Conservation (phyloP, 352 stramenopile genomes). For the Globisporangium alternatum region DNA sequence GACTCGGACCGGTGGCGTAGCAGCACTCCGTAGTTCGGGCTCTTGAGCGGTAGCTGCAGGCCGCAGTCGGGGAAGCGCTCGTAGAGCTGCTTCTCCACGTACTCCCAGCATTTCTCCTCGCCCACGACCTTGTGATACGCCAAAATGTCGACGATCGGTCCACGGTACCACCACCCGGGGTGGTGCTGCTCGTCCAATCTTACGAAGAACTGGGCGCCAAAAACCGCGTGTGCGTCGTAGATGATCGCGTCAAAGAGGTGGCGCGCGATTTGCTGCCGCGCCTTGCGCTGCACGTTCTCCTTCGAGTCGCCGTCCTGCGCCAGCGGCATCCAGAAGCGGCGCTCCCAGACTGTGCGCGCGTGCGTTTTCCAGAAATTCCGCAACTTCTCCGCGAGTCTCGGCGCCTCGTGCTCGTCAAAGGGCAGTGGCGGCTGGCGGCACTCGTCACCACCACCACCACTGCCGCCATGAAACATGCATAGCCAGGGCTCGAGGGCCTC, state of each 20-base stretch:
- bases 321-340: constrained; percentile 45
- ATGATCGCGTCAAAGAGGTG: constrained; percentile 35
- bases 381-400: constrained; percentile 23
- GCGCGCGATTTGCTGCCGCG: constrained; percentile 35
- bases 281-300: constrained; percentile 23
- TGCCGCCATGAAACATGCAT: constrained; percentile 18
- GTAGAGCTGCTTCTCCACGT: constrained; percentile 29
- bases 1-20: constrained; percentile 6
- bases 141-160: constrained; percentile 32
- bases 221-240: constrained; percentile 20
- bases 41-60: constrained; percentile 30
- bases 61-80: constrained; percentile 48
- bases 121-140: constrained; percentile 26
- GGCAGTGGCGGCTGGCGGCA: constrained; percentile 22
- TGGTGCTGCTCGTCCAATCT: constrained; percentile 37
- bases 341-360: constrained; percentile 45
- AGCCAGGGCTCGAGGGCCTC: constrained; percentile 38
- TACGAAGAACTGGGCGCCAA: constrained; percentile 47
- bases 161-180: constrained; percentile 55
- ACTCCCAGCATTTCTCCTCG: constrained; percentile 29
- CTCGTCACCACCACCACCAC: too few species aligned
- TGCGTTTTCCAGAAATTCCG: constrained; percentile 37
- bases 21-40: constrained; percentile 29
- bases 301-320: constrained; percentile 7
- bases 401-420: constrained; percentile 30